Evolutionary conservation across 2,329 filamentous ascomycete species (phyloP).

Genomic region (Paraphaeosphaeria minitans): DNA sequence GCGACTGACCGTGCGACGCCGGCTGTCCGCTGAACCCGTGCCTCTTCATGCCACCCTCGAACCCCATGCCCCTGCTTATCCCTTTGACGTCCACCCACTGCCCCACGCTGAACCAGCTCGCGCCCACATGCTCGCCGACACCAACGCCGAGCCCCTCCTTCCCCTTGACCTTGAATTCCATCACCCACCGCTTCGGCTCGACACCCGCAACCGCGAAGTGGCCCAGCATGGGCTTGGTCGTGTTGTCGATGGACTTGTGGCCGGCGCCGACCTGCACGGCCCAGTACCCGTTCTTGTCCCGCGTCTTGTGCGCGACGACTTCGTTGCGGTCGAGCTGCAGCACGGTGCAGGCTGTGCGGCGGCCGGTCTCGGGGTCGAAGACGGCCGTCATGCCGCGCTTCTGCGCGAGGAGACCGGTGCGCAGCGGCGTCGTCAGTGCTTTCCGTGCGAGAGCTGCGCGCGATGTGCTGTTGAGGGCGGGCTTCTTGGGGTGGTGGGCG

Average conservation of each 20-base stretch:
- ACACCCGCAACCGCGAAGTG: conserved; percentile 85
- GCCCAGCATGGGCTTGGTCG: conserved; percentile 81
- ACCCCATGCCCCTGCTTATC: conserved; percentile 85
- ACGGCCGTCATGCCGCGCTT: conserved; percentile 97
- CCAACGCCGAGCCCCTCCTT: conserved; percentile 72
- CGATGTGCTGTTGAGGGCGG: conserved; percentile 60
- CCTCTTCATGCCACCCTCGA: conserved; percentile 97
- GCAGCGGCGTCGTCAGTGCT: conserved; percentile 63
- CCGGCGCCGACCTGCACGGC: conserved; percentile 89
- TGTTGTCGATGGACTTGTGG: conserved; percentile 72
- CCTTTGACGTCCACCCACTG: conserved; percentile 88
- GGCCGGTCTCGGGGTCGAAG: conserved; percentile 76
- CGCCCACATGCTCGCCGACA: conserved; percentile 75
- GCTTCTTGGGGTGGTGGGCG: conserved; percentile 57
- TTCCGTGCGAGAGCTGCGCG: conserved; percentile 65
- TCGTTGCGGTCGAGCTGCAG: conserved; percentile 92
- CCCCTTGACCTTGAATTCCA: conserved; percentile 84
- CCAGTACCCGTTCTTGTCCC: conserved; percentile 83
- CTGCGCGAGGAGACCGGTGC: conserved; percentile 80
- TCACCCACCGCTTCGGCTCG: conserved; percentile 80
- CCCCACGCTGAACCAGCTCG: conserved; percentile 90
- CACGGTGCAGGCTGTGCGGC: conserved; percentile 84
- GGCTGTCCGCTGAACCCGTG: conserved; percentile 89
- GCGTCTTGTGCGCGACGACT: conserved; percentile 85
- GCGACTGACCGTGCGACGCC: conserved; percentile 92